These are phyloP conservation scores for Xylariomycetidae sp. DNA, from an alignment of 2,329 filamentous ascomycete species.

Conservation along the genomic window DNA sequence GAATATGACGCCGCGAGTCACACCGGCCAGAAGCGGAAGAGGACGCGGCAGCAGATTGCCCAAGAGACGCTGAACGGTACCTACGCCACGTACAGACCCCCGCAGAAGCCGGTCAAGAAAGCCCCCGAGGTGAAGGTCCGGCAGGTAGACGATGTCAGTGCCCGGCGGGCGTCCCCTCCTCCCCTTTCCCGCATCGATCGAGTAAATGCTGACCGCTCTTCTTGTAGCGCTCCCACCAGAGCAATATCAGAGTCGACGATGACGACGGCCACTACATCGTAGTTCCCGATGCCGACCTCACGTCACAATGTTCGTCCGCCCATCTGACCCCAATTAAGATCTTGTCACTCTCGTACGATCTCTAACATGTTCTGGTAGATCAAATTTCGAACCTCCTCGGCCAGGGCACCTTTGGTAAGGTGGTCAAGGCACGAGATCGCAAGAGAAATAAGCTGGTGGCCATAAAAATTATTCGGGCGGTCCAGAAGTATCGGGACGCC, in stretches of 20 bases:
- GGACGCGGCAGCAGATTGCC: constrained; percentile 71
- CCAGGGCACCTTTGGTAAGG: constrained; percentile 97
- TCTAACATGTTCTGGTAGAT: constrained; percentile 51
- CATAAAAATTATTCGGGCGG: constrained; percentile 96
- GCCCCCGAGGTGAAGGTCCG: constrained; percentile 70
- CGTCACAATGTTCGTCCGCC: constrained; percentile 80
- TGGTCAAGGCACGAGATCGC: constrained; percentile 85
- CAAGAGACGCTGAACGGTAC: constrained; percentile 73
- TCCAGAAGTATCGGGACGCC: constrained; percentile 96
- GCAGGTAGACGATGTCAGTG: constrained; percentile 58
- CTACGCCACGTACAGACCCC: constrained; percentile 77
- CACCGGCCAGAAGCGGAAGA: constrained; percentile 85
- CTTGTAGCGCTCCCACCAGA: constrained; percentile 33
- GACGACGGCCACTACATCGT: constrained; percentile 98
- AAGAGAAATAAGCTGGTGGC: constrained; percentile 75
- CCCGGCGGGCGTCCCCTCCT: too few relatives aligned
- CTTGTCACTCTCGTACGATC: background rate
- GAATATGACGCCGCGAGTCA: constrained; percentile 58
- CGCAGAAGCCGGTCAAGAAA: constrained; percentile 85
- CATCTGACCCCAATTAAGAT: background rate
- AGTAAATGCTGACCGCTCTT: constrained; percentile 9
- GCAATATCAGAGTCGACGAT: constrained; percentile 76
- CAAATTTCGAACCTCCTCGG: constrained; percentile 85
- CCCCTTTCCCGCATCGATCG: background rate
- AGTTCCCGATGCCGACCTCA: constrained; percentile 77